These are phyloP conservation scores for Trifolium subterraneum DNA, from an alignment of 306 rosid genomes.

Conservation along the genomic window DNA sequence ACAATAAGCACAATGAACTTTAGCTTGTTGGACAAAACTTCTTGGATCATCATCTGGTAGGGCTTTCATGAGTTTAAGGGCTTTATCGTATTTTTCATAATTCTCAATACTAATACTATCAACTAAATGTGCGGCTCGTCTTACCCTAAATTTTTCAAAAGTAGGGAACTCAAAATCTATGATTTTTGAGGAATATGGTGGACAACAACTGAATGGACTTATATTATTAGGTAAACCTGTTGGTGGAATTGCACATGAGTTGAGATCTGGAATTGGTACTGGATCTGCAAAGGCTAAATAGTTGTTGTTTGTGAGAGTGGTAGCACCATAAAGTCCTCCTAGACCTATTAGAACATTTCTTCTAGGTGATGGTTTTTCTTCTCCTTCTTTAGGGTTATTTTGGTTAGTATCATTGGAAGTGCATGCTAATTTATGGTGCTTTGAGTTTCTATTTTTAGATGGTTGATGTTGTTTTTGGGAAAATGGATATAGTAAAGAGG, in stretches of 20 bases:
- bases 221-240: constrained; percentile 43
- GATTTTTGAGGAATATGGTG: constrained; percentile 53
- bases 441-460: constrained; percentile 31
- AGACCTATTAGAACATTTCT: constrained; percentile 51
- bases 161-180: constrained; percentile 55
- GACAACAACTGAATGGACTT: constrained; percentile 60
- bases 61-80: constrained; percentile 56
- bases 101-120: constrained; percentile 6
- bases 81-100: constrained; percentile 54
- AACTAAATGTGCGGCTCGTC: constrained; percentile 60
- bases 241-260: constrained; percentile 51
- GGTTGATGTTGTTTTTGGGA: not conserved
- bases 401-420: constrained; percentile 5
- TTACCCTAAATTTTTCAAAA: not conserved
- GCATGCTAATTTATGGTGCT: constrained; percentile 33
- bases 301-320: constrained; percentile 38
- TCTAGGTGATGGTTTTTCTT: constrained; percentile 28
- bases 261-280: constrained; percentile 53
- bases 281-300: constrained; percentile 63
- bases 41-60: constrained; percentile 43
- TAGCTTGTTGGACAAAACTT: constrained; percentile 53
- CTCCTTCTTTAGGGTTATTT: not conserved
- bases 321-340: constrained; percentile 48
- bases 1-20: constrained; percentile 78
- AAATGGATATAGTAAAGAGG: constrained; percentile 5